Evolutionary conservation across 169 alveolate genomes (phyloP).

Genomic region (Neospora caninum): DNA sequence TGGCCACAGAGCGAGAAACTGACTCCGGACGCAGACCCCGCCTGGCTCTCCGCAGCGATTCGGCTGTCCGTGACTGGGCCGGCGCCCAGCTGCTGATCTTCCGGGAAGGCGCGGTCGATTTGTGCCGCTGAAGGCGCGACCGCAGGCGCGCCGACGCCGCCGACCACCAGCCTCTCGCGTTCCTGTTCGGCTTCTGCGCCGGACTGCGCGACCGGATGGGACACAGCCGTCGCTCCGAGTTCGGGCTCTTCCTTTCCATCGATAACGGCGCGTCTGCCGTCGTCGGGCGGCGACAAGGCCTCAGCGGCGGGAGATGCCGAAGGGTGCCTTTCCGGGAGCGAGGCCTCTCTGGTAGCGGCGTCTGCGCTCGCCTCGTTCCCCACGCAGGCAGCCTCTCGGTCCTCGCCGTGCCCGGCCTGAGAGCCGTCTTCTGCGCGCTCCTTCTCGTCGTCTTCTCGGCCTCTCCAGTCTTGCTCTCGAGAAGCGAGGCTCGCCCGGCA

Average conservation of each 20-base stretch:
- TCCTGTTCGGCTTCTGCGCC: neutral
- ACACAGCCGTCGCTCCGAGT: neutral
- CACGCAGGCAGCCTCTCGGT: neutral
- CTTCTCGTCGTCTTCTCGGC: neutral
- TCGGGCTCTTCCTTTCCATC: neutral
- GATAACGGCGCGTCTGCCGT: no score
- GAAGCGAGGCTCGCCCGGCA: neutral
- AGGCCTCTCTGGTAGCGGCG: neutral
- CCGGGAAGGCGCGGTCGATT: constrained; percentile 8
- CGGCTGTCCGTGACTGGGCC: constrained; percentile 45
- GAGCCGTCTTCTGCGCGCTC: neutral
- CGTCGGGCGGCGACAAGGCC: neutral
- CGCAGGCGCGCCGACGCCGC: neutral
- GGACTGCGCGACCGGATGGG: neutral
- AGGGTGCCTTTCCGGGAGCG: neutral
- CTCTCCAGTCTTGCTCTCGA: neutral
- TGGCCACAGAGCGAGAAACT: constrained; percentile 85
- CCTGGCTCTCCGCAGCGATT: constrained; percentile 41
- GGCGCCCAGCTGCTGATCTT: constrained; percentile 42
- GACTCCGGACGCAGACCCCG: constrained; percentile 68
- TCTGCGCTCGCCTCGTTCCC: neutral
- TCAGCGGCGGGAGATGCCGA: neutral
- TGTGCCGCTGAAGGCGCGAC: neutral
- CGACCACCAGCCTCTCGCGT: neutral
- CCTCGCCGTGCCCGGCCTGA: constrained; percentile 16